Conservation (phyloP, 208 protist species). For the Acanthamoeba lenticulata region DNA sequence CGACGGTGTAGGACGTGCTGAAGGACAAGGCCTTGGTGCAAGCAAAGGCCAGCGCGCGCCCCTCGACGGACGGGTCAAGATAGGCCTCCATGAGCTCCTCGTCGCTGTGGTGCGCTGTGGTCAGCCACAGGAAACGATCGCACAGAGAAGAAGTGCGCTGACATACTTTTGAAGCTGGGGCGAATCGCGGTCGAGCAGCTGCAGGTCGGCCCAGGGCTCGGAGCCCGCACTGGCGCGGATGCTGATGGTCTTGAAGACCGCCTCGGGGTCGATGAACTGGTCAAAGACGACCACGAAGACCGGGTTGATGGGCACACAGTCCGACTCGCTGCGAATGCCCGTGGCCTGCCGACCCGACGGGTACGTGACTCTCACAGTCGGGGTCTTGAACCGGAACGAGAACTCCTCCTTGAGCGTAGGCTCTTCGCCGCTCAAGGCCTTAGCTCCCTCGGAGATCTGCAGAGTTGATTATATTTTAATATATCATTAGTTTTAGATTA, state of each 20-base stretch:
- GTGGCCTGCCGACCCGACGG: neutral
- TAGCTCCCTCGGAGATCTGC: slow-evolving; percentile 28
- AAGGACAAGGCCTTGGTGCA: neutral
- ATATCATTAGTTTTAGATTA: too few species aligned
- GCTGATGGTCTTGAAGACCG: neutral
- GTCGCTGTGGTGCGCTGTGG: neutral
- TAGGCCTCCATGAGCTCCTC: neutral
- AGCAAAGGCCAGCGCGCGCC: neutral
- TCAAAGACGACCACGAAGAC: slow-evolving; percentile 41
- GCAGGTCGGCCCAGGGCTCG: neutral
- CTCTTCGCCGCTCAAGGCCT: neutral
- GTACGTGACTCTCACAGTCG: neutral
- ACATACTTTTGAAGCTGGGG: neutral
- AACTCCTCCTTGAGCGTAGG: slow-evolving; percentile 61
- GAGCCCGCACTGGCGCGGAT: neutral
- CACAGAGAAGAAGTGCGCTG: neutral
- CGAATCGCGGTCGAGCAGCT: neutral
- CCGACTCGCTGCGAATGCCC: neutral
- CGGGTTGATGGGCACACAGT: neutral
- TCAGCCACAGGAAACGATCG: neutral
- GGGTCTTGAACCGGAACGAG: slow-evolving; percentile 54
- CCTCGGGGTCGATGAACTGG: slow-evolving; percentile 44
- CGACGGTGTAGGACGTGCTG: neutral
- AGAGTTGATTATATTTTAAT: neutral
- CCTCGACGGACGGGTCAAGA: neutral